These are phyloP conservation scores for Vigna reflexopilosa DNA, from an alignment of 306 rosid genomes.

Conservation along the genomic window DNA sequence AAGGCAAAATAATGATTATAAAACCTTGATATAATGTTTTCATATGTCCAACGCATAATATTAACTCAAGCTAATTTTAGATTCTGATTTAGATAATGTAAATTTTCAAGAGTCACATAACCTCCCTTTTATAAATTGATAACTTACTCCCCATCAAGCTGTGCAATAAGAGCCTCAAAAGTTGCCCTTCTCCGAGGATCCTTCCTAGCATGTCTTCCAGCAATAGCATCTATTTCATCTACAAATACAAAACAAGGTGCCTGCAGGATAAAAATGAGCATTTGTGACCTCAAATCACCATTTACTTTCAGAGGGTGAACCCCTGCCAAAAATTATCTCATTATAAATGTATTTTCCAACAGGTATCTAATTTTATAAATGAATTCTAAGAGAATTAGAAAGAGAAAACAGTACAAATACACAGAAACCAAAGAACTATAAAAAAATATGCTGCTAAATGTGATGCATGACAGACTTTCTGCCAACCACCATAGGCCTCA, in stretches of 20 bases:
- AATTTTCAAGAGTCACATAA: constrained; percentile 22
- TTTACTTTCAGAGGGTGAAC: neutral
- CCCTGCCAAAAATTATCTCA: constrained; percentile 1
- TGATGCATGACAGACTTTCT: no score
- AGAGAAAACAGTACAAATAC: neutral
- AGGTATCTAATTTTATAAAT: neutral
- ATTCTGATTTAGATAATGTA: constrained; percentile 3
- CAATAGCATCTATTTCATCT: constrained; percentile 98
- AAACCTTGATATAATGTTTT: no score
- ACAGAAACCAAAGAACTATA: neutral
- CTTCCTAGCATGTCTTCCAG: constrained; percentile 92
- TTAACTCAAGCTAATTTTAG: neutral
- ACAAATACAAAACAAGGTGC: constrained; percentile 97
- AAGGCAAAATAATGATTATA: neutral
- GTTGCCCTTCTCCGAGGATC: constrained; percentile 95
- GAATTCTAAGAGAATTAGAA: neutral
- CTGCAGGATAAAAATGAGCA: constrained; percentile 48
- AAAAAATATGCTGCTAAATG: neutral
- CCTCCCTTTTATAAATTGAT: constrained; percentile 16
- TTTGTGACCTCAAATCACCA: constrained; percentile 29
- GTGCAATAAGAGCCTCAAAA: constrained; percentile 92
- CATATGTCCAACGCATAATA: no score
- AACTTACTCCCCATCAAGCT: constrained; percentile 98
- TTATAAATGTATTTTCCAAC: neutral
- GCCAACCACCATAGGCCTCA: no score